phyloP scores from a whole-genome alignment of 208 protist genomes.

The Herpetomonas muscarum region DNA sequence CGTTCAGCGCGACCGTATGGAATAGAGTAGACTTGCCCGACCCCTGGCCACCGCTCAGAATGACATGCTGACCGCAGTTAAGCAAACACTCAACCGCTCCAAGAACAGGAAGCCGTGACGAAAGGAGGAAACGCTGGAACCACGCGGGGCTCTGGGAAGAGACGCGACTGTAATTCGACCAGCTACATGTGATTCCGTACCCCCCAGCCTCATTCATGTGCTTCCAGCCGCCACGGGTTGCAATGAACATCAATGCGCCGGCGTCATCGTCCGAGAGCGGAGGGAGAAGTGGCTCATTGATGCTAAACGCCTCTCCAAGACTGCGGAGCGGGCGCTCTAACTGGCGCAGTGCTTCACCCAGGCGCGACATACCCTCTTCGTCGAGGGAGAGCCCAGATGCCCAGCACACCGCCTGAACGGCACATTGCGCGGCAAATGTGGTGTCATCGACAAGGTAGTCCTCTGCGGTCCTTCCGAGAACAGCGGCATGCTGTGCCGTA shows the following conservation, averaged over 20 bases:
- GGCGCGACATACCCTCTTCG: neutral
- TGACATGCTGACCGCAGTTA: conserved; percentile 69
- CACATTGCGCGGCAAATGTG: conserved; percentile 31
- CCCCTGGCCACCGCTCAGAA: conserved; percentile 41
- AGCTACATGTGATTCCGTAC: conserved; percentile 34
- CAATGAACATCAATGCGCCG: conserved; percentile 19
- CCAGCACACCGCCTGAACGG: conserved; percentile 13
- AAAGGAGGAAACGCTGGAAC: conserved; percentile 53
- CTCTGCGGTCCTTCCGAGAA: conserved; percentile 13
- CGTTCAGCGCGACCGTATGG: conserved; percentile 40
- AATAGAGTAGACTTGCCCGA: conserved; percentile 76
- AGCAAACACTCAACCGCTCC: conserved; percentile 66
- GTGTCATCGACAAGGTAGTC: conserved; percentile 24
- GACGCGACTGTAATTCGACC: conserved; percentile 34
- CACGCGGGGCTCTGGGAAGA: conserved; percentile 35
- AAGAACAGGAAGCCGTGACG: conserved; percentile 49
- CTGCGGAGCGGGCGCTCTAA: neutral
- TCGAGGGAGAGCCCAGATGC: conserved; percentile 6
- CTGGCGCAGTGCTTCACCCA: conserved; percentile 9
- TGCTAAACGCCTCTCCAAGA: conserved; percentile 6
- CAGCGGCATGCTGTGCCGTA: conserved; percentile 6
- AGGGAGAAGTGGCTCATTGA: conserved; percentile 30
- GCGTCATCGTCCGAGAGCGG: conserved; percentile 30
- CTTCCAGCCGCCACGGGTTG: conserved; percentile 50
- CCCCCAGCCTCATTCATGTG: conserved; percentile 40